Base-by-base conservation (phyloP, 2,329 filamentous ascomycete species). In the Microdochium nivale region DNA sequence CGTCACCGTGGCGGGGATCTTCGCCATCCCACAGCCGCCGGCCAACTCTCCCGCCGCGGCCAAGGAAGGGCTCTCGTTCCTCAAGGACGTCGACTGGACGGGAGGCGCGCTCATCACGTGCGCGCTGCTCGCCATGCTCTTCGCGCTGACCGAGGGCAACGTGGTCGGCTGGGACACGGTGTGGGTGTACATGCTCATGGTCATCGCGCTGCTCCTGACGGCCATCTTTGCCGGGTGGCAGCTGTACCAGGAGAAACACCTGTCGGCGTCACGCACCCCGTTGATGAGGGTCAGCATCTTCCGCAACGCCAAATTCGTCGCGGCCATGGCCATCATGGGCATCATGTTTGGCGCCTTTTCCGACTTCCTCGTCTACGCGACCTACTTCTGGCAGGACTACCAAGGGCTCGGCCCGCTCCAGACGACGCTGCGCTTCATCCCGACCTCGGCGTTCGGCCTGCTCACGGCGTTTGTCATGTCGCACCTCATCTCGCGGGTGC, bases 331-430 rank as follows among this genome's bases (percentile, higher is more conserved):
- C 30, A 80, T 85, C 58, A 86, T 87, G 77, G 73, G 73, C 0
- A 64, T 87, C 1, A 87, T 87, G 68, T 87, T 84, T 59, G 76
- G 78, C 19, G 72, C 75, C 2, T 88, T 88, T 68, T 87, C 85
- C 67, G 83, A 84, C 63, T 86, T 77, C 57, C 67, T 87, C 37
- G 72, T 88, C 54, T 86, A 78, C 58, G 78, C 82, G 1, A 88
- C 85, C 3, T 88, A 84, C 65, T 86, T 80, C 66, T 88, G 80
- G 65, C 85, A 88, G 64, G 77, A 84, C 56, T 87, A 79, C 62
- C 82, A 84, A 58, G 78, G 75, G 0, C 72, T 82, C 1, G 75
- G 73, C 0, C 71, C 83, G 0, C 69, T 87, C n/a, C 77, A 86
- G 56, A 87, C 84, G 0, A 86, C 83, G 13, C 63, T 88, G 9